phyloP scores from a whole-genome alignment of 352 stramenopile species.

The Phytophthora hybrid region DNA sequence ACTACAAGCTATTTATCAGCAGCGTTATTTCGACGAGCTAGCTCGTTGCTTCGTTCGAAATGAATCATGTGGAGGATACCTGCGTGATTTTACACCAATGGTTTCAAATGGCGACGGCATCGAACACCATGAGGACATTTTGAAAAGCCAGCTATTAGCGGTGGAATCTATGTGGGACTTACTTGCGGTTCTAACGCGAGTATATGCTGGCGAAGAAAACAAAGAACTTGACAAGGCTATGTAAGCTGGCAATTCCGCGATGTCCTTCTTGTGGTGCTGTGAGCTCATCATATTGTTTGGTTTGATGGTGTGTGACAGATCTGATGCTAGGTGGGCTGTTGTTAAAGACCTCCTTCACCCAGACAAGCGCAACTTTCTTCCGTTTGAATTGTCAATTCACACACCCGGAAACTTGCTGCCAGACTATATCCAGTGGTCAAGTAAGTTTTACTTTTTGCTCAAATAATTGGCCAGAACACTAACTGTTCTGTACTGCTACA shows the following conservation, averaged over 20 bases:
- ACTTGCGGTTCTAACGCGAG: conserved; percentile 27
- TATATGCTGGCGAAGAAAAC: conserved; percentile 19
- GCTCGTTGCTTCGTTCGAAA: conserved; percentile 48
- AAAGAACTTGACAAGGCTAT: conserved; percentile 24
- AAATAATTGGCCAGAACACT: conserved; percentile 9
- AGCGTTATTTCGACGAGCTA: conserved; percentile 50
- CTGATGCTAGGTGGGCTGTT: conserved; percentile 54
- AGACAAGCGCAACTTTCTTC: conserved; percentile 48
- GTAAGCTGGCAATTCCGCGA: conserved; percentile 14
- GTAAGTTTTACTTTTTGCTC: conserved; percentile 20
- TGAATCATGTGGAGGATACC: conserved; percentile 53
- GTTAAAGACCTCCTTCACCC: conserved; percentile 56
- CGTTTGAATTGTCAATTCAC: conserved; percentile 30
- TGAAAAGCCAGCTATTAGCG: conserved; percentile 40
- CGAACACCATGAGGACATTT: conserved; percentile 29
- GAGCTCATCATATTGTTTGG: not conserved
- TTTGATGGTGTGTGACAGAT: conserved; percentile 24
- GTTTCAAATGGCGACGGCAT: conserved; percentile 1
- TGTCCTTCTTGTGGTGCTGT: not conserved
- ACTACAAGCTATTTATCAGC: conserved; percentile 51
- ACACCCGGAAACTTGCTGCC: not conserved
- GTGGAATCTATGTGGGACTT: conserved; percentile 45
- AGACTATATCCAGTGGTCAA: conserved; percentile 25
- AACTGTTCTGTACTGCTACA: not conserved
- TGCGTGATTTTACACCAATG: conserved; percentile 34